Evolutionary conservation across 139 green algal genomes (phyloP).

Genomic region (Coelastrella sp.): DNA sequence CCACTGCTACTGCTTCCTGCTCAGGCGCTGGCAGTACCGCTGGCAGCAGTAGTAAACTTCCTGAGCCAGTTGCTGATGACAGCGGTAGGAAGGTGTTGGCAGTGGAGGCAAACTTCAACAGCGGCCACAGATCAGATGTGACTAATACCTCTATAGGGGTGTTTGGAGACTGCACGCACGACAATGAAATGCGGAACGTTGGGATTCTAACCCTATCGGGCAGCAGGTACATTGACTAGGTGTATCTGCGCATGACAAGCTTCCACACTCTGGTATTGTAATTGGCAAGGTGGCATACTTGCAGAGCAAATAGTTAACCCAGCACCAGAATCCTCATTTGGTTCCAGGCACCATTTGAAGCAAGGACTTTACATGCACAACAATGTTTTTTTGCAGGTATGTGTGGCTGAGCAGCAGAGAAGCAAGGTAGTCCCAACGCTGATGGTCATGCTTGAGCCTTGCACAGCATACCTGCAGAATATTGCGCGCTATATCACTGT

Average conservation of each 20-base stretch:
- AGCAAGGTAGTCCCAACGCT: not conserved
- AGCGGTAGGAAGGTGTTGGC: constrained; percentile 34
- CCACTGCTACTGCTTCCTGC: not conserved
- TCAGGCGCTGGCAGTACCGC: constrained; percentile 31
- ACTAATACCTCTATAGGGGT: constrained; percentile 12
- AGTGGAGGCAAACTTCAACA: constrained; percentile 35
- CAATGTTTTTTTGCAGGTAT: not conserved
- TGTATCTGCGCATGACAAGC: not conserved
- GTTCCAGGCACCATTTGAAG: no score
- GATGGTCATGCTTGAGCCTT: not conserved
- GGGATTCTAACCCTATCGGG: no score
- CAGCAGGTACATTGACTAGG: not conserved
- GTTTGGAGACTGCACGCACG: not conserved
- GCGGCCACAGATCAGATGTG: not conserved
- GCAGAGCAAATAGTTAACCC: no score
- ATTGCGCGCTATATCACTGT: constrained; percentile 12
- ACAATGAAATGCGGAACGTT: no score
- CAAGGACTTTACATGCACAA: no score
- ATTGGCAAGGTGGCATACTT: no score
- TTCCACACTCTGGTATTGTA: no score
- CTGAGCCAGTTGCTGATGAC: not conserved
- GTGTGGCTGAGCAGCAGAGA: not conserved
- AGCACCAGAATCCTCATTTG: no score
- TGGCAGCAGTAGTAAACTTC: constrained; percentile 23
- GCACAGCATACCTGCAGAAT: constrained; percentile 36